phyloP scores from a whole-genome alignment of 768 basidiomycete genomes.

The Boletus eberwhitei region DNA sequence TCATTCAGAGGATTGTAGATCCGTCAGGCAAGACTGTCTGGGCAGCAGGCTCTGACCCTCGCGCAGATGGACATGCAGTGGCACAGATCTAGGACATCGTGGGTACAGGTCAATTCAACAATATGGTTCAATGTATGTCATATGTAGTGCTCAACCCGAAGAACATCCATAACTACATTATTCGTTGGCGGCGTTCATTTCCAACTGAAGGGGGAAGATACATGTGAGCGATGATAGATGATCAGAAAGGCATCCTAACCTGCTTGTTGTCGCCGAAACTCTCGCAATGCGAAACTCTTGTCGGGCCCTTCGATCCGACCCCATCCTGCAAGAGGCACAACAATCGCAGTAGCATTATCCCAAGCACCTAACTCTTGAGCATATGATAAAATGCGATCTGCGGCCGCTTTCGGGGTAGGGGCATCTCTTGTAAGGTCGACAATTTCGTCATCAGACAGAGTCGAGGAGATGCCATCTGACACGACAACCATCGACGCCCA shows the following conservation, averaged over 20 bases:
- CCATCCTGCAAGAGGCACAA: conserved; percentile 93
- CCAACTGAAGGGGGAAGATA: conserved; percentile 43
- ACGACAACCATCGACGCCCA: conserved; percentile 86
- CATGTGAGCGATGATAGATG: conserved; percentile 1
- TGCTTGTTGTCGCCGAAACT: conserved; percentile 71
- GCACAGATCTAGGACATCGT: conserved; percentile 62
- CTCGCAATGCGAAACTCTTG: conserved; percentile 74
- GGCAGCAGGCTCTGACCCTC: conserved; percentile 91
- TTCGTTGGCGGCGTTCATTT: conserved; percentile 54
- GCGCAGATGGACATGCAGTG: conserved; percentile 85
- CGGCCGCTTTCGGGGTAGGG: conserved; percentile 72
- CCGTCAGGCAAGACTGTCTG: conserved; percentile 74
- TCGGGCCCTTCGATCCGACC: conserved; percentile 77
- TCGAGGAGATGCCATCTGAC: conserved; percentile 92
- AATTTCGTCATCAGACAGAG: conserved; percentile 92
- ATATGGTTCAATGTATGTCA: conserved; percentile 2
- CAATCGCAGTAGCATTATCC: conserved; percentile 90
- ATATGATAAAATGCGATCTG: conserved; percentile 76
- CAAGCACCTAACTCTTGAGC: conserved; percentile 80
- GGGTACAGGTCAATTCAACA: not conserved
- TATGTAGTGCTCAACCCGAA: not conserved
- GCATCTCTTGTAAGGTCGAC: conserved; percentile 81
- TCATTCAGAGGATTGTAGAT: conserved; percentile 79
- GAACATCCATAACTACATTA: conserved; percentile 46
- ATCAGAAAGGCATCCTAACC: conserved; percentile 34